Evolutionary conservation across 768 basidiomycete genomes (phyloP).

Genomic region (Leccinum barrowsii): DNA sequence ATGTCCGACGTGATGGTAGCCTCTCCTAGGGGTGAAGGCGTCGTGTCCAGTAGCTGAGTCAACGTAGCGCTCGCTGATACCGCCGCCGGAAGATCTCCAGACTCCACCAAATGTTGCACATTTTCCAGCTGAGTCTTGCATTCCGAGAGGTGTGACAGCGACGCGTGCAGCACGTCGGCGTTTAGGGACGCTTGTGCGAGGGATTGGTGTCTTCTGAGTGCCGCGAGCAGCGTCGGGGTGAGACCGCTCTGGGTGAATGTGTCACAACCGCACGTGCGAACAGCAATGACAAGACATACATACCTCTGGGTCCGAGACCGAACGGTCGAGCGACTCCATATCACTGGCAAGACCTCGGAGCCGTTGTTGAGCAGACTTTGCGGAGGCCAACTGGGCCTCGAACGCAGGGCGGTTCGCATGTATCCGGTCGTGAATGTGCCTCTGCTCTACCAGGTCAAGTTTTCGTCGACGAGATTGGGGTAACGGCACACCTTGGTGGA

Average conservation of each 20-base stretch:
- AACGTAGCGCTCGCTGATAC: slow-evolving; percentile 43
- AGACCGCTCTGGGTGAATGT: slow-evolving; percentile 56
- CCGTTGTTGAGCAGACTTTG: slow-evolving; percentile 63
- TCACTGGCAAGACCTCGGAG: slow-evolving; percentile 47
- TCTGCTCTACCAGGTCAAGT: slow-evolving; percentile 37
- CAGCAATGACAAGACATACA: slow-evolving; percentile 7
- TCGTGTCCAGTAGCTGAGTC: slow-evolving; percentile 41
- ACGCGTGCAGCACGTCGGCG: slow-evolving; percentile 46
- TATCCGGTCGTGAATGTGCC: slow-evolving; percentile 70
- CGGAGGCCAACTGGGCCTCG: slow-evolving; percentile 56
- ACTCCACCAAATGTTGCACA: slow-evolving; percentile 45
- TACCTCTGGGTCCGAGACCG: slow-evolving; percentile 62
- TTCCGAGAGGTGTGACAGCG: slow-evolving; percentile 51
- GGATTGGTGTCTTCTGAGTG: slow-evolving; percentile 55
- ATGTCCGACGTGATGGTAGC: slow-evolving; percentile 54
- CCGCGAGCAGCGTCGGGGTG: slow-evolving; percentile 52
- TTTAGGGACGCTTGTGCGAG: slow-evolving; percentile 63
- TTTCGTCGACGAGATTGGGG: not conserved
- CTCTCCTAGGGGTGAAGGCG: slow-evolving; percentile 49
- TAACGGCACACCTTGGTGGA: slow-evolving; percentile 58
- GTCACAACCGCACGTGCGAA: slow-evolving; percentile 7
- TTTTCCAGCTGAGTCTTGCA: slow-evolving; percentile 47
- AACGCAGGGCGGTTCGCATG: slow-evolving; percentile 61
- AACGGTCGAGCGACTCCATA: slow-evolving; percentile 48
- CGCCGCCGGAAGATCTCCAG: slow-evolving; percentile 64